A percentile compares a stretch with the other conserved stretches of the same genome.
Conservation (phyloP, 202 grass and related monocot species). For the Dendrocalamus latiflorus region DNA sequence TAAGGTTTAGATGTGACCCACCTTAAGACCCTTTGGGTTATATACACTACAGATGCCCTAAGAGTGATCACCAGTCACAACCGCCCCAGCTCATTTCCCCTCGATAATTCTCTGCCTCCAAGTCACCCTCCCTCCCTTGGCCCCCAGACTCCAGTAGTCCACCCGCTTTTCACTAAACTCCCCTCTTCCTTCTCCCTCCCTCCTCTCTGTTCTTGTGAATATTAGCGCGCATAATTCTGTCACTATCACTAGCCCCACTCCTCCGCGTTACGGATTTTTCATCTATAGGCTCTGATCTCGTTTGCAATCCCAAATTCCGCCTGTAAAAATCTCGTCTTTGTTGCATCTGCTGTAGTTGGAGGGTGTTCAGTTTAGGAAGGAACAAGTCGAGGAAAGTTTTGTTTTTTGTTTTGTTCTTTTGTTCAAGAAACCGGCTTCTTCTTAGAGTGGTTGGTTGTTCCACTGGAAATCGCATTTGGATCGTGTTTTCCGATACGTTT, state of each 20-base stretch:
- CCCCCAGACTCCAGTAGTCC: background rate
- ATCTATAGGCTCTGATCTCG: background rate
- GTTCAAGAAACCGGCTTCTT: background rate
- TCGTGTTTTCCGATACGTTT: background rate
- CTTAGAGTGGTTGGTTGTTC: slow-evolving; percentile 8
- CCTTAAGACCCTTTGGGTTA: too few relatives aligned
- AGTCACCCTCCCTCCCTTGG: background rate
- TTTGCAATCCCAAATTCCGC: background rate
- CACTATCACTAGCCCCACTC: slow-evolving; percentile 14
- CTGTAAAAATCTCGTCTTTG: slow-evolving; percentile 15
- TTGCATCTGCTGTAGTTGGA: background rate
- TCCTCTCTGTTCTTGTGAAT: background rate
- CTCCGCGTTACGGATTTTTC: slow-evolving; percentile 21
- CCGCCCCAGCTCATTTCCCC: background rate
- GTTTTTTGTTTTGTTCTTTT: background rate
- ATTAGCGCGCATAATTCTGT: slow-evolving; percentile 2
- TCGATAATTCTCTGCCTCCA: slow-evolving; percentile 12
- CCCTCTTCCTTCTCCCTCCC: background rate
- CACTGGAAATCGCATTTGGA: slow-evolving; percentile 12
- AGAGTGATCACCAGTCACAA: background rate
- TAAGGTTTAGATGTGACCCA: too few relatives aligned
- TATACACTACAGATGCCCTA: too few relatives aligned
- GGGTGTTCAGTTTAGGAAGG: background rate
- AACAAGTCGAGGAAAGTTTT: slow-evolving; percentile 4
- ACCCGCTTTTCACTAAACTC: slow-evolving; percentile 20